phyloP scores from a whole-genome alignment of 305 asterid genomes.

The Fraxinus xanthoxyloides region DNA sequence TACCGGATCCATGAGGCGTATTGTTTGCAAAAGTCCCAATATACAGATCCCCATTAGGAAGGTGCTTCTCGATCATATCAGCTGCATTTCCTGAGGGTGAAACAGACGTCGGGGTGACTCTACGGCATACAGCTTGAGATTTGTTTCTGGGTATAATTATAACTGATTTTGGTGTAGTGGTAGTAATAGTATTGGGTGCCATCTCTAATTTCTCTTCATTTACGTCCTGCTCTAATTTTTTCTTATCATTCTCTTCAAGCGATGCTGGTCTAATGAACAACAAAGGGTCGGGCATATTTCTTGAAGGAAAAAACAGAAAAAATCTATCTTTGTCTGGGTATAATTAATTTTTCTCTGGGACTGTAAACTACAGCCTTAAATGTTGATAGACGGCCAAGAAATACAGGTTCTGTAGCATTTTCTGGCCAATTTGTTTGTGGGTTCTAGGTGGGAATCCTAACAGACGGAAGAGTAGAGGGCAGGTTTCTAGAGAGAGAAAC shows the following conservation, averaged over 20 bases:
- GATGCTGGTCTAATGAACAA: conserved; percentile 19
- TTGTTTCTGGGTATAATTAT: conserved; percentile 56
- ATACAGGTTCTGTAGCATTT: conserved; percentile 37
- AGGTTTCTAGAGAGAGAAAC: conserved; percentile 24
- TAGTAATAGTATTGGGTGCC: conserved; percentile 29
- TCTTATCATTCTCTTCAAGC: conserved; percentile 24
- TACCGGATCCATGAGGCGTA: conserved; percentile 74
- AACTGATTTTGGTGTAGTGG: conserved; percentile 63
- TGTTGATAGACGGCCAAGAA: conserved; percentile 11
- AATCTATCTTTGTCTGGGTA: background rate
- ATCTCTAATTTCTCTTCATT: conserved; percentile 20
- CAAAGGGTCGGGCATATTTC: conserved; percentile 48
- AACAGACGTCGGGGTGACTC: conserved; percentile 52
- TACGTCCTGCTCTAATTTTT: conserved; percentile 22
- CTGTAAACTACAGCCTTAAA: conserved; percentile 15
- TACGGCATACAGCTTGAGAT: conserved; percentile 58
- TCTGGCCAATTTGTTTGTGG: background rate
- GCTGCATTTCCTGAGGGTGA: conserved; percentile 15
- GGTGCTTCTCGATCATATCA: conserved; percentile 45
- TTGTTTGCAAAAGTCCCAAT: conserved; percentile 54
- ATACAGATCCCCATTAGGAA: conserved; percentile 80
- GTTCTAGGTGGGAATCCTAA: conserved; percentile 31
- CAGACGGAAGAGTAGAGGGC: conserved; percentile 28
- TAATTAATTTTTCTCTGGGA: background rate
- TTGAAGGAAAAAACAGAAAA: background rate